Conservation (phyloP, 2,329 filamentous ascomycete genomes). For the Microdochium paspali region DNA sequence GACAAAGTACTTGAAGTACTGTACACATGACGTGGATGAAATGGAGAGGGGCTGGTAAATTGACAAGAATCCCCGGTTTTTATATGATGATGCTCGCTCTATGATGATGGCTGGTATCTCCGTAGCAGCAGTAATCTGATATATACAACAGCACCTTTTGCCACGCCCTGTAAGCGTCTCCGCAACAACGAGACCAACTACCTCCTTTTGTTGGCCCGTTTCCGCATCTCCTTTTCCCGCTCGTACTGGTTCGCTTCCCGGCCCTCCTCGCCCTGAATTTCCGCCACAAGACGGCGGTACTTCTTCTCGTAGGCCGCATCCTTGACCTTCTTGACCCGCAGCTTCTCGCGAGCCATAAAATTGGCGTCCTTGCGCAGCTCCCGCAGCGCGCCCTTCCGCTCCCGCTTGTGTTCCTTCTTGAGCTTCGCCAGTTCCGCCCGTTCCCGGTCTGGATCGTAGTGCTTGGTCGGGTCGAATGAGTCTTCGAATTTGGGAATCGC, state of each 20-base stretch:
- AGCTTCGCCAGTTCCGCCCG: slow-evolving; percentile 78
- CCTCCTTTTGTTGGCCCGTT: slow-evolving; percentile 45
- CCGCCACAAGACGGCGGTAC: slow-evolving; percentile 81
- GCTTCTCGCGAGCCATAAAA: slow-evolving; percentile 84
- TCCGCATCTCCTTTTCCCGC: slow-evolving; percentile 69
- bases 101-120: too few species aligned
- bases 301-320: slow-evolving; percentile 95
- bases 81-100: too few species aligned
- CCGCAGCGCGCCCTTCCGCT: slow-evolving; percentile 88
- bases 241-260: slow-evolving; percentile 82
- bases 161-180: not conserved
- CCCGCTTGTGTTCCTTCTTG: slow-evolving; percentile 84
- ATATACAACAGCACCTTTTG: not conserved
- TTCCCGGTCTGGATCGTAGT: slow-evolving; percentile 93
- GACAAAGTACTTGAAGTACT: too few species aligned
- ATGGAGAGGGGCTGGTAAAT: too few species aligned
- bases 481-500: slow-evolving; percentile 95
- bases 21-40: too few species aligned
- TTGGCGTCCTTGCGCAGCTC: slow-evolving; percentile 92
- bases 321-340: slow-evolving; percentile 85
- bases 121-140: not conserved
- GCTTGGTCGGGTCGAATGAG: slow-evolving; percentile 84
- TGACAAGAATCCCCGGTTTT: too few species aligned
- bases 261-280: slow-evolving; percentile 94
- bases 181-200: too few species aligned